Percentiles rank a stretch among this genome's conserved stretches.
phyloP scores from a whole-genome alignment of 2,329 filamentous ascomycete species.

The Paracoccidioides brasiliensis region DNA sequence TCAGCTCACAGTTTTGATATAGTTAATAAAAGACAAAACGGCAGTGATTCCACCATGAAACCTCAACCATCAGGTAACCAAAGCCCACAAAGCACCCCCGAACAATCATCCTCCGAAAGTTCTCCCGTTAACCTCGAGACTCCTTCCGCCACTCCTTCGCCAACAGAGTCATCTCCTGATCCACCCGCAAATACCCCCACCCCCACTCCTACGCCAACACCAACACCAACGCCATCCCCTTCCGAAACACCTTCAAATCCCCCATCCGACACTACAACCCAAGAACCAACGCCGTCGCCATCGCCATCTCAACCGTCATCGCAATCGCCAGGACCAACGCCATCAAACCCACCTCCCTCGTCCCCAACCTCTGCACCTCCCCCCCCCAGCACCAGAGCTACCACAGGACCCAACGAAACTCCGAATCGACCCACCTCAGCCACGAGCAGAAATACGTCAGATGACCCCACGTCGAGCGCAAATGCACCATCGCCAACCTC shows the following conservation, averaged over 20 bases:
- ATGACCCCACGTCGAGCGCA: not conserved
- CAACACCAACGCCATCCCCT: not conserved
- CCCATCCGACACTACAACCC: not conserved
- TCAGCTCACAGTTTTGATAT: not conserved
- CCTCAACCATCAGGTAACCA: not conserved
- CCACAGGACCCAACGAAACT: not conserved
- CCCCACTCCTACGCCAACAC: not conserved
- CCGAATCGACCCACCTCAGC: not conserved
- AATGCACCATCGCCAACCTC: conserved; percentile 6
- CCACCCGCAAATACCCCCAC: not conserved
- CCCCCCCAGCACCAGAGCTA: too few relatives aligned
- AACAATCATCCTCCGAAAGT: too few relatives aligned
- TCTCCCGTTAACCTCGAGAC: not conserved
- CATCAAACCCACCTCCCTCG: not conserved
- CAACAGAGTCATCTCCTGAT: not conserved
- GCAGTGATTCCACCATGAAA: too few relatives aligned
- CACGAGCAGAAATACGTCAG: conserved; percentile 8
- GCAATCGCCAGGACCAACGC: not conserved
- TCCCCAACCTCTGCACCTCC: not conserved
- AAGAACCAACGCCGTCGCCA: not conserved
- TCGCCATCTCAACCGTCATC: not conserved
- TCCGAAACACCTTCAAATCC: too few relatives aligned
- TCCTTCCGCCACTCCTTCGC: not conserved
- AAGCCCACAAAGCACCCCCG: not conserved
- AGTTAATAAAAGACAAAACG: not conserved